Evolutionary conservation across 176 grass and related monocot genomes (phyloP), one percentile per base, ranked within the genome.

Genomic region (Zea luxurians): DNA sequence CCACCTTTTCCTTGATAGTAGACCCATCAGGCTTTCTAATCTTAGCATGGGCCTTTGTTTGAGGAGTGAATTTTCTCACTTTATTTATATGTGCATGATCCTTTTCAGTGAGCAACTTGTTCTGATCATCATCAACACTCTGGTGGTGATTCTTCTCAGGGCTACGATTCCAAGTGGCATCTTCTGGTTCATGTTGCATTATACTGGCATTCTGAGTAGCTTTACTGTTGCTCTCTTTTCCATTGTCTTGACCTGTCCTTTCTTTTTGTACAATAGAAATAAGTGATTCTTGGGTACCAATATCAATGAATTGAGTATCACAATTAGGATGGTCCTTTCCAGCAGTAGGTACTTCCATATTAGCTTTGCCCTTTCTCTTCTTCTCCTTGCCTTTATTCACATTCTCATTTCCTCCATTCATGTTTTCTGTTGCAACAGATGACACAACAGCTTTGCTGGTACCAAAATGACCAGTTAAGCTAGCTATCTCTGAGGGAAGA

Each of bases 281-380:
- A 75, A 50, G 18, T 27, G 82, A 80, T 62, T 65, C 10, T 59
- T 81, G 85, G 49, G 74, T 76, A 64, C 48, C 71, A 84, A 42
- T 63, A 71, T 57, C 68, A 74, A 18, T 48, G 20, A 61, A 21
- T 44, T 60, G 65, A 75, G 68, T 45, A 74, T 79, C 67, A 66
- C 35, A 49, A 47, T 48, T 52, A 78, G 44, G 45, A 66, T 82
- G 66, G 53, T 38, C 68, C 69, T 72, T 71, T 48, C 78, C 64
- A 54, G 70, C 21, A 41, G 70, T 66, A 40, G 63, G 52, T 27
- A 49, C 47, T 15, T 78, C 50, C 42, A 48, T 78, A 79, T 79
- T 81, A 2, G 6, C 2, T 71, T 88, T 93, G 7, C 34, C 71
- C 86, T 84, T 82, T 2, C n/a, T 85, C 48, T 93, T 88, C 57